Base-by-base conservation (phyloP, 129 eudicot species). In the Flaveria trinervia region DNA sequence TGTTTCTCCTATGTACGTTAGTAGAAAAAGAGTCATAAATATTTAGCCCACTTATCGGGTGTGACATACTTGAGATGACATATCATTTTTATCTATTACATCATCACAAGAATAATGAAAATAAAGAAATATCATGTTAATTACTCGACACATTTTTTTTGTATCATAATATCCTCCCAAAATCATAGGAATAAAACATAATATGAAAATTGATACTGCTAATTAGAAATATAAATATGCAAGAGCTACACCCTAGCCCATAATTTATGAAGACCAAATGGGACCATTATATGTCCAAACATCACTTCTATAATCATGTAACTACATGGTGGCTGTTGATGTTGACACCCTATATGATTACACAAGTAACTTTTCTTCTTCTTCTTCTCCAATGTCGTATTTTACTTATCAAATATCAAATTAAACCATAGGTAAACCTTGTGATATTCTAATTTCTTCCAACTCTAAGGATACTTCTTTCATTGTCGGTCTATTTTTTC, bases 401-500 rank as follows among this genome's bases (percentile, higher is more conserved):
- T 25, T 1, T 25, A 25, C 26, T 25, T 25, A 25, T 25, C 26
- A 25, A 25, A 25, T 25, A 25, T 25, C 25, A 4, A 70, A 17
- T 56, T 10, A 10, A 57, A n/a, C 41, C 44, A 49, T 7, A 15
- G 51, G 69, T 1, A 70, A 30, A 14, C 23, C 15, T 17, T 44
- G 65, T 18, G 20, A 60, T 66, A 59, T 68, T 61, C 66, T 70
- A 65, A 82, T 82, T 49, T 44, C 14, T 62, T 82, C 85, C 78
- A 82, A 71, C 70, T 82, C 78, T 76, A 1, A 25, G 26, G 26
- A 25, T 25, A 25, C 26, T 25, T 25, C 26, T 25, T 25, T 25
- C 26, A 25, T 82, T 10, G 85, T 82, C 51, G 85, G 85, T 65
- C 82, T 76, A 2, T 76, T 64, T 68, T 70, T 82, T 1, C 85